These are phyloP conservation scores for Neurospora sp. DNA, from an alignment of 495 filamentous ascomycete species.

Conservation along the genomic window DNA sequence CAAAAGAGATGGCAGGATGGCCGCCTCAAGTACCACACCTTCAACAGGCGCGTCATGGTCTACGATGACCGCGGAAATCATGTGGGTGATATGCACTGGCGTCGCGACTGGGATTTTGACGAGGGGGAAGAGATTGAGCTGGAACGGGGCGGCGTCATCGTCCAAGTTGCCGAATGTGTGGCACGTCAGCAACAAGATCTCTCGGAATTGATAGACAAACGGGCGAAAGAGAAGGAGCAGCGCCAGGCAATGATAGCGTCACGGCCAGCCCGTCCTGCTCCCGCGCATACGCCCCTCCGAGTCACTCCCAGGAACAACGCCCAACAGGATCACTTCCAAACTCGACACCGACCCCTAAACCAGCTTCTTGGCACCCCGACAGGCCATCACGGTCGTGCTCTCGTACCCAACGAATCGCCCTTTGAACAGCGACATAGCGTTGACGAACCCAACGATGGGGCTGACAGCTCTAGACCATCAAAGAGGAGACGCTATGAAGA, in stretches of 20 bases:
- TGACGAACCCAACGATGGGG: constrained; percentile 3
- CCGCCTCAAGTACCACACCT: constrained; percentile 73
- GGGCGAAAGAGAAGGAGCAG: constrained; percentile 38
- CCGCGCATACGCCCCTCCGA: constrained; percentile 6
- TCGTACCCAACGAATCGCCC: constrained; percentile 35
- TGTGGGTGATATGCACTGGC: constrained; percentile 79
- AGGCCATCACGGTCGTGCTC: constrained; percentile 41
- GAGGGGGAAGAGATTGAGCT: constrained; percentile 73
- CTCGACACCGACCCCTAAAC: constrained; percentile 34
- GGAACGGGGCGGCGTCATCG: constrained; percentile 61
- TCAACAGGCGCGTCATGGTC: constrained; percentile 87
- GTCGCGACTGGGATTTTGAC: constrained; percentile 50
- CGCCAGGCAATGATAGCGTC: constrained; percentile 26
- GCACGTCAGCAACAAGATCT: constrained; percentile 69
- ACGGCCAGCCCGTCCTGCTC: constrained; percentile 10
- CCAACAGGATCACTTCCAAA: constrained; percentile 20
- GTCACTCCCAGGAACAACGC: background rate
- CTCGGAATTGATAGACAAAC: constrained; percentile 59
- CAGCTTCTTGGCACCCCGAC: constrained; percentile 36
- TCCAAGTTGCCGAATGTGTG: constrained; percentile 67
- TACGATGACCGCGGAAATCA: constrained; percentile 73
- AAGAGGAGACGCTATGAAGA: constrained; percentile 30
- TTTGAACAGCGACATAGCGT: constrained; percentile 37
- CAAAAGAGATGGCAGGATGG: constrained; percentile 93
- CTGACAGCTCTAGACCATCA: constrained; percentile 12